Evolutionary conservation across 2,329 filamentous ascomycete species (phyloP).

Genomic region (Neonectria faginata): DNA sequence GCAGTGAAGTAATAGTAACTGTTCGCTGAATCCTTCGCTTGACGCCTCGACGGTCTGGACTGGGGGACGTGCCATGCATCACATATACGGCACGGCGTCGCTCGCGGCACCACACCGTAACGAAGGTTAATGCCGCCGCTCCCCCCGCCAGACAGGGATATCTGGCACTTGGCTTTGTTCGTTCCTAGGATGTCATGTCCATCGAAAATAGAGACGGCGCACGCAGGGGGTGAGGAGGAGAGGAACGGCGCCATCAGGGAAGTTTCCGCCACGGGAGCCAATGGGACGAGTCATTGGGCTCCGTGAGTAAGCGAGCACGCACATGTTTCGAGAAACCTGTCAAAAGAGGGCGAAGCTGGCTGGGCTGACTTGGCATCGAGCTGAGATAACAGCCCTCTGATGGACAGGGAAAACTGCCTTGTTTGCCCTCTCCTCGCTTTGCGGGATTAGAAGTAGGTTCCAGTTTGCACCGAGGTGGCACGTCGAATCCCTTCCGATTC

Average conservation of each 20-base stretch:
- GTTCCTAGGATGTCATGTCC: neutral
- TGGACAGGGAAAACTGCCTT: slow-evolving; percentile 1
- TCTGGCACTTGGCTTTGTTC: neutral
- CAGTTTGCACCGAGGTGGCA: neutral
- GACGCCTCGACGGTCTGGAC: neutral
- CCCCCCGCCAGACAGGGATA: slow-evolving; percentile 7
- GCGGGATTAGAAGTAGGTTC: slow-evolving; percentile 14
- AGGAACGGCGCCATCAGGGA: neutral
- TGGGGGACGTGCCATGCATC: neutral
- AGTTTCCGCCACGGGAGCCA: slow-evolving; percentile 1
- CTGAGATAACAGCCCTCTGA: slow-evolving; percentile 4
- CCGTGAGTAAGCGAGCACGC: slow-evolving; percentile 1
- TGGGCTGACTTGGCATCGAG: neutral
- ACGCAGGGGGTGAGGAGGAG: neutral
- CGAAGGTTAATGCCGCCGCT: slow-evolving; percentile 17
- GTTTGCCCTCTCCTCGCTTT: neutral
- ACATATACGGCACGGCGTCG: slow-evolving; percentile 12
- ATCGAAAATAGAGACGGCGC: neutral
- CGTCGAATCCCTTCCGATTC: slow-evolving; percentile 19
- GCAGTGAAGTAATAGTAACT: too few relatives aligned
- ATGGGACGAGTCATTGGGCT: slow-evolving; percentile 14
- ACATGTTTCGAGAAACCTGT: slow-evolving; percentile 2
- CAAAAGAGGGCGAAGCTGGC: slow-evolving; percentile 5
- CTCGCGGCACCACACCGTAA: slow-evolving; percentile 21
- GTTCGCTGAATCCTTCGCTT: neutral